A percentile compares a stretch with the other conserved stretches of the same genome.
These are phyloP conservation scores for Leucocoprinus birnbaumii DNA, from an alignment of 768 basidiomycete genomes.

Conservation along the genomic window DNA sequence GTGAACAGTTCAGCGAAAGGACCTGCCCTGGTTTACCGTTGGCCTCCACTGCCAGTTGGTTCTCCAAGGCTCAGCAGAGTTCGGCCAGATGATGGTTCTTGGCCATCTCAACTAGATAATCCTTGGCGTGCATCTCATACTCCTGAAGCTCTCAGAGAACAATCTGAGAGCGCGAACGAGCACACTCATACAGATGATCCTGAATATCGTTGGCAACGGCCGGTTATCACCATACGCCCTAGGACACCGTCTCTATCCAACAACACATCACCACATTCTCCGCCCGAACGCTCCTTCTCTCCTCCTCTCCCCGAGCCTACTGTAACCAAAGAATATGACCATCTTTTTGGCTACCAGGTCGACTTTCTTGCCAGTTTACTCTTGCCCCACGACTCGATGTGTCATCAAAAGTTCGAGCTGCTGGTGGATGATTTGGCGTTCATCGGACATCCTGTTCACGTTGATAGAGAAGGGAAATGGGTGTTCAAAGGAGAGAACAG, in stretches of 20 bases:
- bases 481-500: constrained; percentile 52
- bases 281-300: constrained; percentile 43
- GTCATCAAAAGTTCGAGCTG: constrained; percentile 94
- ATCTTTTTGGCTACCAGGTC: constrained; percentile 75
- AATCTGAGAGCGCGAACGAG: constrained; percentile 19
- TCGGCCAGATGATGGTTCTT: constrained; percentile 42
- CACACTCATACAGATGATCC: constrained; percentile 28
- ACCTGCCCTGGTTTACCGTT: constrained; percentile 75
- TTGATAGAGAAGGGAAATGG: constrained; percentile 73
- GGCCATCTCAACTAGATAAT: constrained; percentile 60
- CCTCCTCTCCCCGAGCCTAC: constrained; percentile 37
- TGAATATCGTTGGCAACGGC: constrained; percentile 66
- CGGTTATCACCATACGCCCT: constrained; percentile 39
- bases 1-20: constrained; percentile 85
- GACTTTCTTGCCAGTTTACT: constrained; percentile 81
- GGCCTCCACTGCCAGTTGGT: constrained; percentile 72
- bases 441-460: constrained; percentile 91
- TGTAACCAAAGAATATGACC: constrained; percentile 52
- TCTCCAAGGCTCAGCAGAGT: constrained; percentile 73
- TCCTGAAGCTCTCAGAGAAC: constrained; percentile 26
- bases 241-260: constrained; percentile 52
- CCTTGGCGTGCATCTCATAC: constrained; percentile 62
- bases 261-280: constrained; percentile 34
- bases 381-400: constrained; percentile 74
- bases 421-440: constrained; percentile 90